Evolutionary conservation across 2,329 filamentous ascomycete species (phyloP).

Genomic region (Chaetothyriales sp.): DNA sequence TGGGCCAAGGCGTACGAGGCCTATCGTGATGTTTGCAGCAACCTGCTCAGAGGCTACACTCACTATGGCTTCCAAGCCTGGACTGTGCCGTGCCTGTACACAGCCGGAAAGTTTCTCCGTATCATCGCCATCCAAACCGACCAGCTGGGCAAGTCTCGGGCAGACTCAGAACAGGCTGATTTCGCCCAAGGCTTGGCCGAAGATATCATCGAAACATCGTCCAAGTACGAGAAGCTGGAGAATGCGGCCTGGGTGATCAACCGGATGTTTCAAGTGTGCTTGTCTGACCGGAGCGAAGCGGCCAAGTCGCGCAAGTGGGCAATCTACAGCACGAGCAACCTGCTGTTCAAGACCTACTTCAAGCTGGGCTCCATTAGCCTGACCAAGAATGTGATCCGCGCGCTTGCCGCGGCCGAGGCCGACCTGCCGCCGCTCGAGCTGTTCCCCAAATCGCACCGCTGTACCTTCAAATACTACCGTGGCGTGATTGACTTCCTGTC

Average conservation of each 20-base stretch:
- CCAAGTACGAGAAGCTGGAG: slow-evolving; percentile 73
- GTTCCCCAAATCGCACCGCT: slow-evolving; percentile 80
- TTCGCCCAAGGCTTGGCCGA: slow-evolving; percentile 52
- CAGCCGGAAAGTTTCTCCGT: slow-evolving; percentile 72
- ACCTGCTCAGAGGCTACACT: slow-evolving; percentile 68
- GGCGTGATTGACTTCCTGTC: slow-evolving; percentile 89
- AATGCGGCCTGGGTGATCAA: slow-evolving; percentile 86
- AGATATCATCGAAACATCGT: slow-evolving; percentile 62
- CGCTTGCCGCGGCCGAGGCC: slow-evolving; percentile 58
- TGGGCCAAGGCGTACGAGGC: slow-evolving; percentile 74
- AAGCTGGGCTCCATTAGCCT: slow-evolving; percentile 79
- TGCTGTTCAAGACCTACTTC: slow-evolving; percentile 98
- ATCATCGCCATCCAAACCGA: slow-evolving; percentile 87
- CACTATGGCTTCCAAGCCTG: slow-evolving; percentile 66
- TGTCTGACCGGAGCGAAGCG: slow-evolving; percentile 53
- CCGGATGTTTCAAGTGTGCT: slow-evolving; percentile 77
- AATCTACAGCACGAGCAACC: slow-evolving; percentile 84
- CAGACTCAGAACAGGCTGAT: slow-evolving; percentile 23
- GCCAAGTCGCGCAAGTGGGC: slow-evolving; percentile 95
- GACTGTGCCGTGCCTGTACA: slow-evolving; percentile 84
- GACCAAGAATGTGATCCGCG: slow-evolving; percentile 77
- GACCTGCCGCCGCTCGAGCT: slow-evolving; percentile 69
- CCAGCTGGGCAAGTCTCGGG: slow-evolving; percentile 45
- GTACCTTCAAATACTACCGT: slow-evolving; percentile 93
- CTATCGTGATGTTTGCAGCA: slow-evolving; percentile 74